Conservation (phyloP, 805 yeast genomes). For the Hanseniaspora occidentalis region DNA sequence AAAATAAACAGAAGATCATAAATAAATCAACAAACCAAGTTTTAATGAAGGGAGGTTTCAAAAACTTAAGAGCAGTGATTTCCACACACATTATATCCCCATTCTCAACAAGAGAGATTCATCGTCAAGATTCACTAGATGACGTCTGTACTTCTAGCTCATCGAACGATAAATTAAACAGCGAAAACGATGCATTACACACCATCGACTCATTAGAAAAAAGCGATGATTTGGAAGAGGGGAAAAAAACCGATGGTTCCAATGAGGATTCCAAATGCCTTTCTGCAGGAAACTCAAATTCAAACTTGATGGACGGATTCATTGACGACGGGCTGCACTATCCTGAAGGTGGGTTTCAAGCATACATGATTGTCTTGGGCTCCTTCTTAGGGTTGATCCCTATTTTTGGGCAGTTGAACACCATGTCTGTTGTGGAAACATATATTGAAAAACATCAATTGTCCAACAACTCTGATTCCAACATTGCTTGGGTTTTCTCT, state of each 20-base stretch:
- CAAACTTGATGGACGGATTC: neutral
- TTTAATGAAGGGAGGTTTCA: too few species aligned
- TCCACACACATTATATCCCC: too few species aligned
- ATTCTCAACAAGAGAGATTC: too few species aligned
- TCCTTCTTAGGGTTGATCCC: slow-evolving; percentile 43
- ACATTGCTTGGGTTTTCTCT: slow-evolving; percentile 56
- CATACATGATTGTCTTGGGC: slow-evolving; percentile 46
- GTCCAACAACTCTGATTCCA: slow-evolving; percentile 30
- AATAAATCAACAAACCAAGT: too few species aligned
- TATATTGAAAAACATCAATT: slow-evolving; percentile 46
- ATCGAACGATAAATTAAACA: too few species aligned
- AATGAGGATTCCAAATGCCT: neutral
- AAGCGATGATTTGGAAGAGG: too few species aligned
- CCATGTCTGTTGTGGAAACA: slow-evolving; percentile 51
- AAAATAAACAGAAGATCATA: too few species aligned
- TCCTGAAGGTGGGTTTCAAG: slow-evolving; percentile 51
- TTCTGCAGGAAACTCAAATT: neutral
- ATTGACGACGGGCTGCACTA: slow-evolving; percentile 18
- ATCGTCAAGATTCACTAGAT: too few species aligned
- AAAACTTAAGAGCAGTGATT: too few species aligned
- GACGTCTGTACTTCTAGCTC: too few species aligned
- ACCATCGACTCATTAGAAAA: too few species aligned
- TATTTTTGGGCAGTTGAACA: slow-evolving; percentile 43
- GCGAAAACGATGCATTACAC: neutral
- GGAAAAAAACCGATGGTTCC: neutral